These are phyloP conservation scores for Aspergillus cavernicola DNA, from an alignment of 495 filamentous ascomycete species.

Conservation along the genomic window DNA sequence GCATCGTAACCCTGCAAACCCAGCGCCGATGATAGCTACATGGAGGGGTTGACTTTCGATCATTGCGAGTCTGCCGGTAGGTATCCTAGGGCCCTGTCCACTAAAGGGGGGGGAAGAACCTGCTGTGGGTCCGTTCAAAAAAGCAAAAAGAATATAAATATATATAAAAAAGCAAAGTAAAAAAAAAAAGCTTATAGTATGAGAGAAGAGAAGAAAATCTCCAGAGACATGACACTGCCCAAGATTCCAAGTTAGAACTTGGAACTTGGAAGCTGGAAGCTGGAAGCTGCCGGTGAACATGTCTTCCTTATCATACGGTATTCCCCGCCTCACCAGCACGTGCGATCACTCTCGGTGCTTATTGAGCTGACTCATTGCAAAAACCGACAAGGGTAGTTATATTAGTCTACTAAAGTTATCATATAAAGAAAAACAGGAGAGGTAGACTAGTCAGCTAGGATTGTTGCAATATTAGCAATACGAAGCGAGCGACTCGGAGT, in stretches of 20 bases:
- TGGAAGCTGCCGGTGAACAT: neutral
- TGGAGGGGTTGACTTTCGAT: conserved; percentile 41
- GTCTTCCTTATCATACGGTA: no score
- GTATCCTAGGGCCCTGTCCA: neutral
- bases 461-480: neutral
- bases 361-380: conserved; percentile 1
- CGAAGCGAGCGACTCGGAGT: neutral
- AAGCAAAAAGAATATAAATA: neutral
- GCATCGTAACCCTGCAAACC: conserved; percentile 81
- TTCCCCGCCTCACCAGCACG: neutral
- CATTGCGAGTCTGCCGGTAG: conserved; percentile 6
- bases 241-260: no score
- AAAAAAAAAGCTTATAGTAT: neutral
- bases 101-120: no score
- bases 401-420: no score
- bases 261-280: neutral
- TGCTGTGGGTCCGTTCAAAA: no score
- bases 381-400: no score
- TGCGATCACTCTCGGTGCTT: neutral
- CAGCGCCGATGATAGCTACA: conserved; percentile 80
- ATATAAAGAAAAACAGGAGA: no score
- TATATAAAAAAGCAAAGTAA: no score
- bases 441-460: no score
- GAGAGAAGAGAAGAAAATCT: neutral
- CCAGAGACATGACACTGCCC: neutral